Evolutionary conservation across 495 filamentous ascomycete species (phyloP).

Genomic region (Geopyxis carbonaria): DNA sequence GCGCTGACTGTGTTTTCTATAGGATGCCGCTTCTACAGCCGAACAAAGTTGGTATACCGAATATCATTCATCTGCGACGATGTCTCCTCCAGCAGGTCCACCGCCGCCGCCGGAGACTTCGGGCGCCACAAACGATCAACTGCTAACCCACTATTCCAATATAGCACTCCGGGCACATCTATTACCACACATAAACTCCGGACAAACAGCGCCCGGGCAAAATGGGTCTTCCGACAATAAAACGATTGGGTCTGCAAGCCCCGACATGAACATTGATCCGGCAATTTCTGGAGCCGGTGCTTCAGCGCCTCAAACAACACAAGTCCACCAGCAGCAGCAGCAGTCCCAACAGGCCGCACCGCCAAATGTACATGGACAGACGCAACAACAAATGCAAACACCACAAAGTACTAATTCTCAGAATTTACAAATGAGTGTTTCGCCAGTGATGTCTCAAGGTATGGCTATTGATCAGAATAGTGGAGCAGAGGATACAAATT

Average conservation of each 20-base stretch:
- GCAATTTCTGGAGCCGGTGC: constrained; percentile 19
- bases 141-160: not conserved
- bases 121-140: not conserved
- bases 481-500: constrained; percentile 28
- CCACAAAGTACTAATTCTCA: constrained; percentile 19
- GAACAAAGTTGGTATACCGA: constrained; percentile 25
- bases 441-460: constrained; percentile 2
- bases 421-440: constrained; percentile 9
- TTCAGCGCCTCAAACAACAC: no score
- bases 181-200: constrained; percentile 15
- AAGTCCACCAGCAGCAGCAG: no score
- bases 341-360: not conserved
- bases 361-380: not conserved
- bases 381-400: constrained; percentile 1
- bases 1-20: constrained; percentile 2
- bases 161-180: constrained; percentile 24
- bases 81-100: not conserved
- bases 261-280: constrained; percentile 23
- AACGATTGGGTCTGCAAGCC: constrained; percentile 10
- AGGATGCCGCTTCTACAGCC: constrained; percentile 21
- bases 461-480: constrained; percentile 17
- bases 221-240: constrained; percentile 11
- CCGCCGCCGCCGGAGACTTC: not conserved
- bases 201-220: constrained; percentile 8
- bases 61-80: constrained; percentile 4